A percentile compares a stretch with the other conserved stretches of the same genome.
These are phyloP conservation scores for Discostella pseudostelligera DNA, from an alignment of 108 stramenopile species.

Conservation along the genomic window DNA sequence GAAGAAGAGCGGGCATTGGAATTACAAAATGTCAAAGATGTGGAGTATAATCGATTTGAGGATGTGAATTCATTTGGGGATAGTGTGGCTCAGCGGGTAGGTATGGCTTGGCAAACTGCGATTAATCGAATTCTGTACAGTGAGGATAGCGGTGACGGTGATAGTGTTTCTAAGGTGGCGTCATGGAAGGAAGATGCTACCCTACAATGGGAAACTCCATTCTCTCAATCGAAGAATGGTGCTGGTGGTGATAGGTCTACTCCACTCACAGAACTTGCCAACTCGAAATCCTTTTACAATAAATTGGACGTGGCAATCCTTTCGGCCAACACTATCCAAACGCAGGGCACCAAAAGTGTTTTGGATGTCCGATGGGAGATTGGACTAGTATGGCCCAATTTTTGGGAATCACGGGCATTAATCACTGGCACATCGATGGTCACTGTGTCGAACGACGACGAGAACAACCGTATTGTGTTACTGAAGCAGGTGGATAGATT, in stretches of 20 bases:
- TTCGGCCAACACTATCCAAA: conserved; percentile 43
- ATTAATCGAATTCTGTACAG: conserved; percentile 59
- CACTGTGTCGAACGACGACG: conserved; percentile 30
- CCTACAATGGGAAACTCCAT: conserved; percentile 61
- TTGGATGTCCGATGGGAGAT: conserved; percentile 70
- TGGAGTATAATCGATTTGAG: conserved; percentile 49
- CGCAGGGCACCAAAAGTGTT: conserved; percentile 5
- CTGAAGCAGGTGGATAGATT: conserved; percentile 59
- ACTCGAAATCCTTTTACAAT: conserved; percentile 61
- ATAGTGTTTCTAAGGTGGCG: conserved; percentile 4
- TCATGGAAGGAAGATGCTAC: conserved; percentile 26
- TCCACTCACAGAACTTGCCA: conserved; percentile 59
- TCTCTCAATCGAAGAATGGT: conserved; percentile 18
- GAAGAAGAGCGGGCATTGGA: conserved; percentile 56
- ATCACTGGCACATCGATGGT: conserved; percentile 59
- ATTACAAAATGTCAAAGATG: conserved; percentile 25
- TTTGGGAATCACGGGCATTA: conserved; percentile 71
- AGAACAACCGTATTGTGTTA: conserved; percentile 29
- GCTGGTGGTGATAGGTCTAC: conserved; percentile 6
- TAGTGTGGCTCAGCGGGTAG: conserved; percentile 39
- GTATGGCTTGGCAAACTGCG: conserved; percentile 53
- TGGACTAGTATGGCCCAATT: conserved; percentile 74
- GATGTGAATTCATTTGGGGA: conserved; percentile 50
- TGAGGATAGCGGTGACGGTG: conserved; percentile 9
- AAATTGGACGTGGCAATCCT: conserved; percentile 71